These are phyloP conservation scores for Rosa rugosa DNA, from an alignment of 306 rosid species.

Conservation along the genomic window DNA sequence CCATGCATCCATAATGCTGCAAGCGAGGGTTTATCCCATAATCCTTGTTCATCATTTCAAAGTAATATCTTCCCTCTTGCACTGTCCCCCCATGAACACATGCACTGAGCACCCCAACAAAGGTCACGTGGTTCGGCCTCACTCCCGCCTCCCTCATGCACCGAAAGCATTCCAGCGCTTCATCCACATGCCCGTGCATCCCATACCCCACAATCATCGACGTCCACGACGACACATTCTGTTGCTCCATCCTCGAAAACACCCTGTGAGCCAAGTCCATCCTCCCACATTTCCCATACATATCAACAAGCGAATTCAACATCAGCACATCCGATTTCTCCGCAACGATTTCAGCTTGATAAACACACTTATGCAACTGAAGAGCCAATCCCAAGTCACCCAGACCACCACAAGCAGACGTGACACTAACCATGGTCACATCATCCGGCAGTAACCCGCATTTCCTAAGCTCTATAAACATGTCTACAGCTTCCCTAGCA, in stretches of 20 bases:
- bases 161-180: constrained; percentile 60
- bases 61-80: constrained; percentile 58
- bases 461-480: constrained; percentile 45
- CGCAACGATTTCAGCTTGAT: constrained; percentile 32
- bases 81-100: constrained; percentile 78
- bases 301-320: constrained; percentile 67
- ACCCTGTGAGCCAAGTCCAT: constrained; percentile 66
- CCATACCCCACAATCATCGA: constrained; percentile 83
- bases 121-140: constrained; percentile 68
- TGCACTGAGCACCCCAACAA: constrained; percentile 70
- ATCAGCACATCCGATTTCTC: constrained; percentile 44
- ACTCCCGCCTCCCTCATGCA: constrained; percentile 60
- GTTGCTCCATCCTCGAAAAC: constrained; percentile 48
- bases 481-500: constrained; percentile 47
- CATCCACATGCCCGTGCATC: constrained; percentile 67
- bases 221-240: constrained; percentile 72
- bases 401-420: constrained; percentile 65
- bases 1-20: constrained; percentile 84
- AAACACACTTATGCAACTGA: constrained; percentile 63
- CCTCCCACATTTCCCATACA: constrained; percentile 86
- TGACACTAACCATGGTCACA: constrained; percentile 62
- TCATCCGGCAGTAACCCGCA: constrained; percentile 60
- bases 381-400: constrained; percentile 55
- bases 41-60: constrained; percentile 58
- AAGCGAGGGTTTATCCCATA: constrained; percentile 54